Base-by-base conservation (phyloP, 805 yeast genomes). In the Geotrichum ghanense region DNA sequence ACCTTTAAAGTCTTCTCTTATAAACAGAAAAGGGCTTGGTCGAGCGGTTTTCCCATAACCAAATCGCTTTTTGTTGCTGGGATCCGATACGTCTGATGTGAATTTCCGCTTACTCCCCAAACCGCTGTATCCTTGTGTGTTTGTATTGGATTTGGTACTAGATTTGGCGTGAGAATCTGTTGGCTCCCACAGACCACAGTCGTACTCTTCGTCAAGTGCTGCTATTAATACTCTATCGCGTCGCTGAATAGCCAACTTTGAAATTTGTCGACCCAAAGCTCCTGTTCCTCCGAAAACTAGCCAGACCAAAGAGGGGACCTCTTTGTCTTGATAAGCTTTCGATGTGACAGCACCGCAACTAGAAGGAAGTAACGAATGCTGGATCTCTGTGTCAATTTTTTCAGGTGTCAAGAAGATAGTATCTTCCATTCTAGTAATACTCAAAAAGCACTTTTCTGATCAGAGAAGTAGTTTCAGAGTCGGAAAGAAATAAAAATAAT, bases 271-370 rank as follows among this genome's bases (percentile, higher is more conserved):
- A 10, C 59, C 59, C 27, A 54, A 42, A 44, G 48, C 55, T 6
- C 59, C 59, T 4, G 59, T 52, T n/a, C 55, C 59, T 12, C 59
- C 59, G 44, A 54, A 50, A 27, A 56, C 52, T 51, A 50, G 26
- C 42, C 42, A 39, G 6, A 22, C 25, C 5, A 21, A 9, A 5
- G 42, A n/a, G 17, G 37, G 37, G 7, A 31, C 25, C 24, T 39
- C 5, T 5, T 39, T 20, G 9, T 20, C 23, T n/a, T 5, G 16
- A 17, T 39, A 39, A 7, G 7, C 25, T 39, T 20, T 21, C 4
- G 42, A 22, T 7, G 42, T 7, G 14, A 39, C 25, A 7, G 42
- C 25, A 19, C 23, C 25, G 24, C 42, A 39, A 17, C 42, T 39
- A 14, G 9, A 12, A 10, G 42, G 42, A n/a, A 39, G 42, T 24